Percentiles rank a stretch among this genome's conserved stretches.
These are phyloP conservation scores for Fusarium cicatricum DNA, from an alignment of 2,329 filamentous ascomycete genomes.

Conservation along the genomic window DNA sequence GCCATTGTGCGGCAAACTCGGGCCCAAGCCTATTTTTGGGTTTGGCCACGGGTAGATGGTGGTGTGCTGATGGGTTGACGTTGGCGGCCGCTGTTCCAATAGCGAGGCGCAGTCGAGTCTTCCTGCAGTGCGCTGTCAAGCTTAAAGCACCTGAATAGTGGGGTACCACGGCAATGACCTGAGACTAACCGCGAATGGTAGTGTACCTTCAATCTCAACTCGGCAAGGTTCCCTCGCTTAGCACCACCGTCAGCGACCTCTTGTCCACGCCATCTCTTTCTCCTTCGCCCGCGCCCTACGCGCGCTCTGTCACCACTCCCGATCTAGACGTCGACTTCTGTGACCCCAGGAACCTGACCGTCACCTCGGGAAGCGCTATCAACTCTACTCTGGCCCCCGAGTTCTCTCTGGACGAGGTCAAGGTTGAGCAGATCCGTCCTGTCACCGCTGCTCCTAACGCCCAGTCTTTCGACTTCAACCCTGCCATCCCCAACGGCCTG, in stretches of 20 bases:
- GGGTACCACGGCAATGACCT: constrained; percentile 30
- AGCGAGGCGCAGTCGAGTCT: constrained; percentile 21
- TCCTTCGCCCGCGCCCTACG: constrained; percentile 83
- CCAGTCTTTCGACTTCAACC: constrained; percentile 62
- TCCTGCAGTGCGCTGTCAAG: constrained; percentile 30
- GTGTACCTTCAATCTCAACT: constrained; percentile 60
- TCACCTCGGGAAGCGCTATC: constrained; percentile 61
- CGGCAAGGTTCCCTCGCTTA: constrained; percentile 65
- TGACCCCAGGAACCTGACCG: constrained; percentile 88
- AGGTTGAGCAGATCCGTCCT: constrained; percentile 60
- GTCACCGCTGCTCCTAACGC: constrained; percentile 50
- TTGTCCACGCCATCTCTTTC: constrained; percentile 83
- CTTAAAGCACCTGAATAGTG: constrained; percentile 30
- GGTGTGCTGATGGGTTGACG: constrained; percentile 17
- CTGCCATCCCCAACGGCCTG: constrained; percentile 64
- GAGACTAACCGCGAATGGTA: constrained; percentile 51
- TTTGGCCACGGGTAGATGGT: constrained; percentile 13
- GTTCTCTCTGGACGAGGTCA: constrained; percentile 72
- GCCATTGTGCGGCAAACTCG: constrained; percentile 19
- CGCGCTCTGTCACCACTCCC: constrained; percentile 68
- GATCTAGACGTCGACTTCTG: constrained; percentile 85
- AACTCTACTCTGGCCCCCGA: constrained; percentile 64
- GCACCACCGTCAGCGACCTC: constrained; percentile 72
- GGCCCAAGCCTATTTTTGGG: constrained; percentile 36
- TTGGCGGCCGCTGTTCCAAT: constrained; percentile 31